Percentiles rank a stretch among this genome's conserved stretches.
These are phyloP conservation scores for Graphiopsis chlorocephala DNA, from an alignment of 2,329 filamentous ascomycete genomes.

Conservation along the genomic window DNA sequence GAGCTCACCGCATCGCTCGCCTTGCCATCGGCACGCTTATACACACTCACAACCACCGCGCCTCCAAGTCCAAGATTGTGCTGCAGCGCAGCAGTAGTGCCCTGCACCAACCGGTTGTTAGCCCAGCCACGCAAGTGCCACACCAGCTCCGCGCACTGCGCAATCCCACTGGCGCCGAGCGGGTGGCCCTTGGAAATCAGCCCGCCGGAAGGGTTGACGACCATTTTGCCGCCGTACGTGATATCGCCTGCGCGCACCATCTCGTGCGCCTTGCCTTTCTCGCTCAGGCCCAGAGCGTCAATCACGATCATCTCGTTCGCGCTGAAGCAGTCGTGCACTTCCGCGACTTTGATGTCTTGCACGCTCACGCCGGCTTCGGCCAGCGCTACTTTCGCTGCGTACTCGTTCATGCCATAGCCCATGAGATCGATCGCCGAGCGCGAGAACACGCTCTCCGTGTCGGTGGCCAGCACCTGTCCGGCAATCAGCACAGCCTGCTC, in stretches of 20 bases:
- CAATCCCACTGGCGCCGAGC: slow-evolving; percentile 88
- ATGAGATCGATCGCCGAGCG: slow-evolving; percentile 80
- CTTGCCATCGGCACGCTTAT: slow-evolving; percentile 76
- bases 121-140: slow-evolving; percentile 97
- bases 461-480: slow-evolving; percentile 83
- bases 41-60: slow-evolving; percentile 85
- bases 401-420: slow-evolving; percentile 79
- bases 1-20: slow-evolving; percentile 59
- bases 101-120: slow-evolving; percentile 73
- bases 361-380: slow-evolving; percentile 67
- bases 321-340: slow-evolving; percentile 95
- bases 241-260: slow-evolving; percentile 84
- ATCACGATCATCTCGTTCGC: slow-evolving; percentile 91
- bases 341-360: slow-evolving; percentile 75
- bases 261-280: slow-evolving; percentile 83
- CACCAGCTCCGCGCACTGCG: slow-evolving; percentile 89
- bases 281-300: slow-evolving; percentile 76
- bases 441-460: slow-evolving; percentile 76
- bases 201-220: slow-evolving; percentile 91
- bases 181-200: slow-evolving; percentile 96
- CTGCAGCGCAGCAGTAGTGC: slow-evolving; percentile 73
- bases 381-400: slow-evolving; percentile 68
- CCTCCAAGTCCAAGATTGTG: slow-evolving; percentile 93
- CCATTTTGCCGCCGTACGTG: slow-evolving; percentile 77
- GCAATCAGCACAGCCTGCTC: slow-evolving; percentile 84